A percentile compares a stretch with the other conserved stretches of the same genome.
Conservation (phyloP, 1,284 basidiomycete species). For the Microbotryum scabiosae region DNA sequence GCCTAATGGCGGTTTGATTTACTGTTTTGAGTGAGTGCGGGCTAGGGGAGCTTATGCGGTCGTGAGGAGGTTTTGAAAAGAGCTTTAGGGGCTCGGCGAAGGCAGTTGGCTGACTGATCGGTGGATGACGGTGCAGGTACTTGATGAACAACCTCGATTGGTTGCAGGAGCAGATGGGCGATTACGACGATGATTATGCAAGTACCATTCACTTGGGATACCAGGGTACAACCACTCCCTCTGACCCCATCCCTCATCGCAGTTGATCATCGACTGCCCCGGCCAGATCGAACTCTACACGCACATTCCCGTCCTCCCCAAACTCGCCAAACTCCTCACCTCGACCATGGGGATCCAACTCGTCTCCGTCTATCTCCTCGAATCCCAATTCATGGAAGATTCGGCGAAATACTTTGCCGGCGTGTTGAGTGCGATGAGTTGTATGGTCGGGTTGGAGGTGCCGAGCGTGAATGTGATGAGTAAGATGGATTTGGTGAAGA, state of each 20-base stretch:
- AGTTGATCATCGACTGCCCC: slow-evolving; percentile 90
- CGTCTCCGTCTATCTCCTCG: slow-evolving; percentile 82
- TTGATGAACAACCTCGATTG: slow-evolving; percentile 95
- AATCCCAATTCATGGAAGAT: slow-evolving; percentile 99
- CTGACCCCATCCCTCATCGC: background rate
- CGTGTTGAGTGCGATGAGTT: slow-evolving; percentile 95
- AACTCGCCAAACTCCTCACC: slow-evolving; percentile 58
- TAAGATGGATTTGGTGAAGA: slow-evolving; percentile 96
- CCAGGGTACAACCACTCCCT: too few species aligned
- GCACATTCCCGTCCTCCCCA: slow-evolving; percentile 91
- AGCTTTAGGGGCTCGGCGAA: background rate
- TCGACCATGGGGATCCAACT: slow-evolving; percentile 63
- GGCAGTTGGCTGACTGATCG: background rate
- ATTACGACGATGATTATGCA: slow-evolving; percentile 89
- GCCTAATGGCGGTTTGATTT: slow-evolving; percentile 93
- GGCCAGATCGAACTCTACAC: slow-evolving; percentile 99
- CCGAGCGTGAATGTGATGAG: slow-evolving; percentile 97
- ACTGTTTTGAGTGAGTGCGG: slow-evolving; percentile 97
- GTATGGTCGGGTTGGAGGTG: slow-evolving; percentile 95
- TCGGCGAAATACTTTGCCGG: slow-evolving; percentile 98
- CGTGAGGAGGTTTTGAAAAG: too few species aligned
- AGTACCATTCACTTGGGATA: background rate
- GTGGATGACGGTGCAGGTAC: slow-evolving; percentile 54
- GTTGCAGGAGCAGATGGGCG: slow-evolving; percentile 94
- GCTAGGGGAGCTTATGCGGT: background rate